phyloP scores from a whole-genome alignment of 1,139 yeast species.

The Magnusiomyces starmeri region DNA sequence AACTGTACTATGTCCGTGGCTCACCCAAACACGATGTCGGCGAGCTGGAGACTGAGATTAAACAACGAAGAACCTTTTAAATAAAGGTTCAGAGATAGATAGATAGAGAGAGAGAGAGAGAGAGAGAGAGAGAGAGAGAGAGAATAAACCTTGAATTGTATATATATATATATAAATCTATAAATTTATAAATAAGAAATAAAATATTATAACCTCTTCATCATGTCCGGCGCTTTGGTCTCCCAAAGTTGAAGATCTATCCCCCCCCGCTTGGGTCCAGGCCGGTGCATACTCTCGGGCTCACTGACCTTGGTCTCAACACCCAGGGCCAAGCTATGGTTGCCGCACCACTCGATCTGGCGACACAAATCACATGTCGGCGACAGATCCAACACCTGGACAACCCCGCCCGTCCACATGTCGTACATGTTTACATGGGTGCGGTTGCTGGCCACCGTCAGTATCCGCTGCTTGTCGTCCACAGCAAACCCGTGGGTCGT shows the following conservation, averaged over 20 bases:
- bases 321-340: not conserved
- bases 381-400: not conserved
- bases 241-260: not conserved
- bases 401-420: not conserved
- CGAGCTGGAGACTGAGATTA: conserved; percentile 48
- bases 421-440: not conserved
- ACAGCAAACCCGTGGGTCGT: not conserved
- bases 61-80: not conserved
- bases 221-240: not conserved
- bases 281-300: not conserved
- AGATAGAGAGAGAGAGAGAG: no score
- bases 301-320: not conserved
- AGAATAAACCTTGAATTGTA: no score
- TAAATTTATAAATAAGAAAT: not conserved
- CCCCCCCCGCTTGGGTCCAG: not conserved
- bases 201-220: not conserved
- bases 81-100: no score
- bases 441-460: not conserved
- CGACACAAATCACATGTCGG: not conserved
- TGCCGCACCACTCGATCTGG: no score
- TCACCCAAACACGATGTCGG: conserved; percentile 71
- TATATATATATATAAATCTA: not conserved
- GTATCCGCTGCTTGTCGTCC: not conserved
- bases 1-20: conserved; percentile 82
- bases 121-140: no score